Conservation (phyloP, 129 eudicot genomes). For the Ambrosia trifida region DNA sequence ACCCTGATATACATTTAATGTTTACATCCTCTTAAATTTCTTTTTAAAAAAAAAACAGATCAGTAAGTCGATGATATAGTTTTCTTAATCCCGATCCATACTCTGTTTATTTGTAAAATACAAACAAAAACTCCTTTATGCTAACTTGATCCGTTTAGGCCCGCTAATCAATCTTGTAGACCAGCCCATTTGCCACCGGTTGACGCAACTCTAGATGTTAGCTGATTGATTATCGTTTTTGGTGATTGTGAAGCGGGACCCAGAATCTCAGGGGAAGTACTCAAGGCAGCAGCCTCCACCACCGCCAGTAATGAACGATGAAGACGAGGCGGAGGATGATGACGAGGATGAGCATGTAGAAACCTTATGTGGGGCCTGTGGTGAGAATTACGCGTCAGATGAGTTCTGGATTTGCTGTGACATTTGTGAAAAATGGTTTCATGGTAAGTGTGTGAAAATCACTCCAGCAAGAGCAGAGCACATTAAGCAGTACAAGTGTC, state of each 20-base stretch:
- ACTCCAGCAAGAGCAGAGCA: conserved; percentile 15
- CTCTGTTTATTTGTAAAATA: neutral
- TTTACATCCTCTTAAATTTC: neutral
- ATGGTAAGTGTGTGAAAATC: conserved; percentile 15
- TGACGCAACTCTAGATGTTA: neutral
- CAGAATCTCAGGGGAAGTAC: conserved; percentile 15
- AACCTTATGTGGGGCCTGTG: conserved; percentile 17
- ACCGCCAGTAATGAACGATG: conserved; percentile 8
- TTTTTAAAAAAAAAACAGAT: neutral
- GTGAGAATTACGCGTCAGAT: conserved; percentile 13
- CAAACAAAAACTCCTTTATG: neutral
- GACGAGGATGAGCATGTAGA: conserved; percentile 14
- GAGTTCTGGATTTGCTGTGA: conserved; percentile 18
- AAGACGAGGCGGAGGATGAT: neutral
- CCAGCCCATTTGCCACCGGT: neutral
- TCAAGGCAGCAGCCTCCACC: conserved; percentile 4
- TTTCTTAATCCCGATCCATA: neutral
- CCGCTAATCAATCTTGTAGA: neutral
- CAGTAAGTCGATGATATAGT: neutral
- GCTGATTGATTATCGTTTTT: neutral
- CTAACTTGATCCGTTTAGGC: neutral
- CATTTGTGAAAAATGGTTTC: conserved; percentile 14
- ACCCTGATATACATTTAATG: neutral
- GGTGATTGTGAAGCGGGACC: conserved; percentile 3
- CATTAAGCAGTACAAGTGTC: conserved; percentile 16